Evolutionary conservation across 2,329 filamentous ascomycete genomes (phyloP).

Genomic region (Colletotrichum tropicicola): DNA sequence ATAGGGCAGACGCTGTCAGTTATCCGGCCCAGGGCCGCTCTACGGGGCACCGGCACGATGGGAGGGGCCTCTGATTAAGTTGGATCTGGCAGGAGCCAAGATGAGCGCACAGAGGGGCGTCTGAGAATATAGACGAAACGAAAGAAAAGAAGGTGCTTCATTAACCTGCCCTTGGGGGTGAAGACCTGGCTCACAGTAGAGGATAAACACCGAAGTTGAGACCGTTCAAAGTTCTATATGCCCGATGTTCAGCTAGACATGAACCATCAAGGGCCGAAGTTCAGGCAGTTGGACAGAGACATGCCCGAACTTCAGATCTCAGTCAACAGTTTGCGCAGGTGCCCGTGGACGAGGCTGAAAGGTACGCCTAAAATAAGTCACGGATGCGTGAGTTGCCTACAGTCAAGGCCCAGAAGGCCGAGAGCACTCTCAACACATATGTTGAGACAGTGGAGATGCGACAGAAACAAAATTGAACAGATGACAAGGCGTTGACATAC

Average conservation of each 20-base stretch:
- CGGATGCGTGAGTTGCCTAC: background rate
- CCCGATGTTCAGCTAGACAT: slow-evolving; percentile 15
- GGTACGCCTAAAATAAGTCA: background rate
- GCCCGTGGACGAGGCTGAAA: slow-evolving; percentile 17
- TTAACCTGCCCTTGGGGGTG: background rate
- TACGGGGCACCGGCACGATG: background rate
- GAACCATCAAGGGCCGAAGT: slow-evolving; percentile 21
- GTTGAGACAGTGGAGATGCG: slow-evolving; percentile 17
- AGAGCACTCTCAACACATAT: background rate
- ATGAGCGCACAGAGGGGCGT: slow-evolving; percentile 14
- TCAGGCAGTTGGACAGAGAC: slow-evolving; percentile 2
- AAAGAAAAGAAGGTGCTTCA: background rate
- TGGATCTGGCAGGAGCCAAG: slow-evolving; percentile 26
- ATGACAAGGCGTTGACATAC: background rate
- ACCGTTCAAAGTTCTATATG: background rate
- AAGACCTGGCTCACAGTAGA: background rate
- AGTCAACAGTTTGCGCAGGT: background rate
- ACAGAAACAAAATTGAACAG: background rate
- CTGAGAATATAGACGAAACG: background rate
- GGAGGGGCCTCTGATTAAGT: slow-evolving; percentile 23
- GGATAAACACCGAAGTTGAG: background rate
- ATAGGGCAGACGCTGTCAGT: background rate
- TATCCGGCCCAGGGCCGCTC: background rate
- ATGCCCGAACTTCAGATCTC: slow-evolving; percentile 22
- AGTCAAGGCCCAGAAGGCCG: background rate